A percentile compares a stretch with the other conserved stretches of the same genome.
phyloP scores from a whole-genome alignment of 2,329 filamentous ascomycete genomes.

The Diaporthe capsici region DNA sequence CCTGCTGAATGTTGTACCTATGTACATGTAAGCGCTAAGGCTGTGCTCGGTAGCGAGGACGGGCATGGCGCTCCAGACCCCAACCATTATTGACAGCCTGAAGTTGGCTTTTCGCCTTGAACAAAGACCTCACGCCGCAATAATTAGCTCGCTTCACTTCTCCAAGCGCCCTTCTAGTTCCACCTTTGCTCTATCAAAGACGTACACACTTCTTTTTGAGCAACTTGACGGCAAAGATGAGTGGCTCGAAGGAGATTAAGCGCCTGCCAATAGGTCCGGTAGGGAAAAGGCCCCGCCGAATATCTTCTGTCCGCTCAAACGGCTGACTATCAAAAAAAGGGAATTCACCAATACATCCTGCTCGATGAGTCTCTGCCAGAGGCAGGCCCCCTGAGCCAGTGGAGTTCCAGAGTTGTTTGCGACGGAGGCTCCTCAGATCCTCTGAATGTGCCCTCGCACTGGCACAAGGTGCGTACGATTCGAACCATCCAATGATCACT shows the following conservation, averaged over 20 bases:
- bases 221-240: background rate
- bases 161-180: background rate
- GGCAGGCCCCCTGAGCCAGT: background rate
- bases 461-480: background rate
- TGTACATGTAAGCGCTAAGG: slow-evolving; percentile 1
- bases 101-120: background rate
- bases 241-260: background rate
- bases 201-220: background rate
- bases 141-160: background rate
- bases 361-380: background rate
- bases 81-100: background rate
- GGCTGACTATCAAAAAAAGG: background rate
- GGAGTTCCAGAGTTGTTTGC: background rate
- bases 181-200: background rate
- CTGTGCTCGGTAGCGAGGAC: background rate
- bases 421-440: background rate
- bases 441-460: background rate
- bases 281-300: background rate
- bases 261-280: slow-evolving; percentile 3
- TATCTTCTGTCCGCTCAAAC: background rate
- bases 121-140: background rate
- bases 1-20: background rate
- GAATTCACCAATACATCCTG: background rate
- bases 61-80: background rate
- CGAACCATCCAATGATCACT: background rate